Evolutionary conservation across 2,329 filamentous ascomycete species (phyloP), one percentile per base, ranked within the genome.

Genomic region (Scolecobasidium constrictum): DNA sequence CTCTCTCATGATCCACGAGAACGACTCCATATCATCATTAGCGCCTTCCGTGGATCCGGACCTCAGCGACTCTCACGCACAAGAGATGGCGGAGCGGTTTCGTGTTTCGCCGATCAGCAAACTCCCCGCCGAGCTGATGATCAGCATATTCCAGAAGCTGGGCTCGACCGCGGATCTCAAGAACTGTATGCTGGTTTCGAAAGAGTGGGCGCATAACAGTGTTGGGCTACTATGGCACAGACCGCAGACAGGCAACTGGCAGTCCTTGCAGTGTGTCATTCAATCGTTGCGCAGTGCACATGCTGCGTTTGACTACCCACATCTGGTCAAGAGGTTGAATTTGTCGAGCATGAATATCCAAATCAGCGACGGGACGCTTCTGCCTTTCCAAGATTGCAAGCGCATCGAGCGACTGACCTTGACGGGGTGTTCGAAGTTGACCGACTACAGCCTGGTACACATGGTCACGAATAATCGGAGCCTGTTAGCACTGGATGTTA

Each of bases 191-290:
- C 71, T 92, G 50, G 88, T 94, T n/a, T 95, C 82, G 56, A 88
- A 87, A 62, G 78, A 82, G 48, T 98, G 92, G 92, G 84, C 92
- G 20, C 73, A 83, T 49, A 95, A 95, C 58, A 82, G 84, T 40
- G 92, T 96, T 51, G 90, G 92, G 49, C 74, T 94, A 50, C 72
- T 98, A 17, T 98, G 92, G 92, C 88, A 95, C 61, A 77, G 92
- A 31, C 92, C 92, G 1, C 80, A 86, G 20, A 96, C 92, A 66
- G 87, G 83, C 54, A 86, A 79, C 53, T 95, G 86, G 83, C 64
- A 72, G 11, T 87, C 87, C 57, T 78, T 95, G 53, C 71, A 78
- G 54, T 81, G 69, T 50, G 92, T 98, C 51, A 88, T 87, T 56
- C 71, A 74, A 45, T 88, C 90, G 1, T 76, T 95, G 26, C 73